A percentile compares a stretch with the other conserved stretches of the same genome.
These are phyloP conservation scores for Asterella californica DNA, from an alignment of 225 moss, liverwort and hornwort species.

Conservation along the genomic window DNA sequence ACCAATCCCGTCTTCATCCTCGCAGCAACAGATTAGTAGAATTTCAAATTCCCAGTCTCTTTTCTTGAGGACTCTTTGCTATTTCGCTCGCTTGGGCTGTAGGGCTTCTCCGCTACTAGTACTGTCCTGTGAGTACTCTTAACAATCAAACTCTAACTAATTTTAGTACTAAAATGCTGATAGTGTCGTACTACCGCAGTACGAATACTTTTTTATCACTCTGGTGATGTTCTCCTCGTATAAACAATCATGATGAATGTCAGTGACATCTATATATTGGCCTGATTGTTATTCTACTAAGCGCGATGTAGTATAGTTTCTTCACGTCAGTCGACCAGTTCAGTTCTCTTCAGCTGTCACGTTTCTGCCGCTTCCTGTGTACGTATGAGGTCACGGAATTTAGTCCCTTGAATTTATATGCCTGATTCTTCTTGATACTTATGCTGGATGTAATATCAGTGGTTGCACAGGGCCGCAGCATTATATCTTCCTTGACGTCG, in stretches of 20 bases:
- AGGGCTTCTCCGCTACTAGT: neutral
- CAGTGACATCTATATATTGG: too few species aligned
- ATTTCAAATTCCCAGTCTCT: neutral
- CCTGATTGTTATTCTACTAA: too few species aligned
- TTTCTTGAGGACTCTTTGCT: neutral
- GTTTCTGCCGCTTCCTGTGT: neutral
- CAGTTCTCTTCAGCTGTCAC: neutral
- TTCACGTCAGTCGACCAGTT: neutral
- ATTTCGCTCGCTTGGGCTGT: neutral
- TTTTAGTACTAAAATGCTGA: too few species aligned
- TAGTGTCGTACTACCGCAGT: too few species aligned
- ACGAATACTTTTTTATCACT: too few species aligned
- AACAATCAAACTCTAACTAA: too few species aligned
- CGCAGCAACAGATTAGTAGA: neutral
- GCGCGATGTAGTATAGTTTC: too few species aligned
- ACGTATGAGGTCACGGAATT: neutral
- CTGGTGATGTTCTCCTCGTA: too few species aligned
- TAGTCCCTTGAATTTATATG: neutral
- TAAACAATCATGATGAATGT: too few species aligned
- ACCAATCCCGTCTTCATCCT: neutral
- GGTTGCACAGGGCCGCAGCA: neutral
- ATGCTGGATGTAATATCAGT: neutral
- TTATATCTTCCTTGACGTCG: neutral
- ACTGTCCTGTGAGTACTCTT: neutral
- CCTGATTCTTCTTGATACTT: neutral